Evolutionary conservation across 2,329 filamentous ascomycete species (phyloP).

Genomic region (Saccharata proteae): DNA sequence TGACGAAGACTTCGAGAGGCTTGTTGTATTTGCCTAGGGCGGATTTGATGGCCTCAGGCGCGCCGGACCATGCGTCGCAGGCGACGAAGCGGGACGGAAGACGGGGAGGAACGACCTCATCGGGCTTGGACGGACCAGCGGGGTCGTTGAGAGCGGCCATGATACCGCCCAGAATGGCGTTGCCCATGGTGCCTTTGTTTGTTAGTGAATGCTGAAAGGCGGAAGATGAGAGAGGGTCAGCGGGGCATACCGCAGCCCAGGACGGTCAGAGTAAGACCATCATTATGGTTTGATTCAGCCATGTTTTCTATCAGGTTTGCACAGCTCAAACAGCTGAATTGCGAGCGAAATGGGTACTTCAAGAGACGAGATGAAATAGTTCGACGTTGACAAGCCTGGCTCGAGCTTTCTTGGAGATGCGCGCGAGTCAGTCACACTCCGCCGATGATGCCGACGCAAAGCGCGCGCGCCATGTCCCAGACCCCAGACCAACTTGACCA

Average conservation of each 20-base stretch:
- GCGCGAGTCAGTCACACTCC: too few relatives aligned
- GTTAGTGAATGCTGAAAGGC: slow-evolving; percentile 1
- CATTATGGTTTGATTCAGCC: slow-evolving; percentile 18
- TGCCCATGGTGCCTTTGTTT: slow-evolving; percentile 63
- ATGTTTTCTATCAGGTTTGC: too few relatives aligned
- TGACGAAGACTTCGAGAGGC: slow-evolving; percentile 53
- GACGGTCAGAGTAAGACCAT: slow-evolving; percentile 59
- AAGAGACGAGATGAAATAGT: too few relatives aligned
- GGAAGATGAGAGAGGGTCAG: background rate
- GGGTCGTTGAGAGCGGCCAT: slow-evolving; percentile 52
- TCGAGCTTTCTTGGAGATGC: too few relatives aligned
- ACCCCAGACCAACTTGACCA: too few relatives aligned
- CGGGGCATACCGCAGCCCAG: slow-evolving; percentile 61
- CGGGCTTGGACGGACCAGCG: slow-evolving; percentile 25
- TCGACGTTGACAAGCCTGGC: too few relatives aligned
- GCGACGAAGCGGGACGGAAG: slow-evolving; percentile 69
- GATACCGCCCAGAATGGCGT: slow-evolving; percentile 71
- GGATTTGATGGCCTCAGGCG: slow-evolving; percentile 55
- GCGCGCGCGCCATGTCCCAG: too few relatives aligned
- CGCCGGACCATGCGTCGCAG: slow-evolving; percentile 60
- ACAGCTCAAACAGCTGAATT: too few relatives aligned
- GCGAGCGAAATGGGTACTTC: too few relatives aligned
- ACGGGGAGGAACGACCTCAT: slow-evolving; percentile 34
- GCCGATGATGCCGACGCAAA: too few relatives aligned
- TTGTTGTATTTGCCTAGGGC: slow-evolving; percentile 52